phyloP scores from a whole-genome alignment of 805 yeast species.

The Nakazawaea siamensis region DNA sequence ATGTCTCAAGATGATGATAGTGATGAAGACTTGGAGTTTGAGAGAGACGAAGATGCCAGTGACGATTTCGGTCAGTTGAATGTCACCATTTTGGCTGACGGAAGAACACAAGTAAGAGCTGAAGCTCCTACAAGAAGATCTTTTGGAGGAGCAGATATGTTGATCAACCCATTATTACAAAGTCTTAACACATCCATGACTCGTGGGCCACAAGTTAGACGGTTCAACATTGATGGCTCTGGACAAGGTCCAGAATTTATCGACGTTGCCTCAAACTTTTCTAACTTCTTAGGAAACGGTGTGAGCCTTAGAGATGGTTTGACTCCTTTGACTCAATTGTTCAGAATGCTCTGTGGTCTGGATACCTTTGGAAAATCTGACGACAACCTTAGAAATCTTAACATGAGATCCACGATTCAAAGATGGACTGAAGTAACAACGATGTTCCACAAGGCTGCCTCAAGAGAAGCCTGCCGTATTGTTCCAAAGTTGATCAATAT shows the following conservation, averaged over 20 bases:
- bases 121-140: conserved; percentile 4
- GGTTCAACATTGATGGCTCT: too few species aligned
- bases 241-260: not conserved
- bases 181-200: too few species aligned
- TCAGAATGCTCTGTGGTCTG: conserved; percentile 7
- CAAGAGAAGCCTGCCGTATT: conserved; percentile 24
- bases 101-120: conserved; percentile 11
- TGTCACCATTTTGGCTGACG: conserved; percentile 9
- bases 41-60: conserved; percentile 3
- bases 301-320: not conserved
- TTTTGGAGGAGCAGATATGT: conserved; percentile 2
- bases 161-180: conserved; percentile 8
- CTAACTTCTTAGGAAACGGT: conserved; percentile 1
- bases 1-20: conserved; percentile 17
- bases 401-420: conserved; percentile 38
- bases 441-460: conserved; percentile 38
- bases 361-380: conserved; percentile 2
- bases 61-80: conserved; percentile 11
- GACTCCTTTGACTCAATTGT: conserved; percentile 6
- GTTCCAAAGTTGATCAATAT: conserved; percentile 33
- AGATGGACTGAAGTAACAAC: conserved; percentile 61
- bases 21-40: conserved; percentile 12
- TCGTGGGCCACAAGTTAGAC: not conserved
- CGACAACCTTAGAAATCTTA: conserved; percentile 7
- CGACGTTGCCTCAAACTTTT: not conserved